Conservation (phyloP, 768 basidiomycete species). For the Naematelia encephala region DNA sequence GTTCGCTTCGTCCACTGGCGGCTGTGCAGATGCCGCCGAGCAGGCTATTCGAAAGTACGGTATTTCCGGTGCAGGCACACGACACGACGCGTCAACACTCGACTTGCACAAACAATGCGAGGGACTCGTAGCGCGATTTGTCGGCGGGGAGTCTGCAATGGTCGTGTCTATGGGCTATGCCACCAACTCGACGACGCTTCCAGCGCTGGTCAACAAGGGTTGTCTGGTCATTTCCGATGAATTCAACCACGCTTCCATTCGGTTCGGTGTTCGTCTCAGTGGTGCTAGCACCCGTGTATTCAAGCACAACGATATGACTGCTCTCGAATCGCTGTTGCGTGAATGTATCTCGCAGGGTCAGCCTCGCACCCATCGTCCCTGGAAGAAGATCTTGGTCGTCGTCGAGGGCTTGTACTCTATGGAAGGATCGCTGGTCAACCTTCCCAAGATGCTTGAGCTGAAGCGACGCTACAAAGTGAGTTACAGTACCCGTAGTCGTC, state of each 20-base stretch:
- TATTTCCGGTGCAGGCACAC: constrained; percentile 67
- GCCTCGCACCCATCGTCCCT: constrained; percentile 94
- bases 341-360: constrained; percentile 97
- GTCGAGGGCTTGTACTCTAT: constrained; percentile 97
- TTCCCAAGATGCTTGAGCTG: constrained; percentile 76
- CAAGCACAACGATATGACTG: constrained; percentile 93
- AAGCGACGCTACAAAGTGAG: constrained; percentile 93
- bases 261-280: constrained; percentile 82
- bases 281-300: constrained; percentile 87
- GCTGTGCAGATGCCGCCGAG: constrained; percentile 92
- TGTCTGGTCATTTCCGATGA: constrained; percentile 96
- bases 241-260: constrained; percentile 90
- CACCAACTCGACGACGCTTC: constrained; percentile 67
- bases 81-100: constrained; percentile 78
- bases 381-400: constrained; percentile 95
- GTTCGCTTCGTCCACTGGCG: constrained; percentile 87
- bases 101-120: constrained; percentile 80
- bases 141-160: constrained; percentile 84
- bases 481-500: background rate
- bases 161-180: constrained; percentile 74
- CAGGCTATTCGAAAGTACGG: constrained; percentile 78
- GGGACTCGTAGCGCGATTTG: constrained; percentile 80
- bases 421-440: constrained; percentile 90
- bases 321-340: constrained; percentile 71
- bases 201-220: constrained; percentile 83